Evolutionary conservation across 2,329 filamentous ascomycete species (phyloP), one percentile per base, ranked within the genome.

Genomic region (Fusarium lateritium): DNA sequence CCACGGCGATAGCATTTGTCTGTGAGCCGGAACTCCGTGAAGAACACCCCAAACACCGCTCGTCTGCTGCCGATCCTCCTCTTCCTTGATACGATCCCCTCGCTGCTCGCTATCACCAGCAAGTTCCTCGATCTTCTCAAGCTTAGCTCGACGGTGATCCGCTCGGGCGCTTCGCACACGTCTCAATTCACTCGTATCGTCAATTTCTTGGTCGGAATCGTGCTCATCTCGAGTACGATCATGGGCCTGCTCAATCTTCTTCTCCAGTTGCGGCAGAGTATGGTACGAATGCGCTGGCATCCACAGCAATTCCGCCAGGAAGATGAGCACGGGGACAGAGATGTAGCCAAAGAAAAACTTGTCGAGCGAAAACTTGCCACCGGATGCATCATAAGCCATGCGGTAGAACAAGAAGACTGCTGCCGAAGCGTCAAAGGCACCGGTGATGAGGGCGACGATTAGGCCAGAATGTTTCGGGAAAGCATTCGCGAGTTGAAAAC

Each of bases 371-470:
- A 83, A 76, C 3, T 66, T 42, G 4, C 81, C 80, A 2, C 58
- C 74, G 0, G 85, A 88, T 42, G 82, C 82, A 73, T 92, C 86
- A 76, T 91, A 94, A 13, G 91, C 78, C 55, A 94, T 79, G 28
- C 91, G 88, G 79, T 94, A 94, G 46, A 92, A 79, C 21, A 94
- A 83, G 72, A 94, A 94, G 2, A 94, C 79, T 1, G 92, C 92
- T 60, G 91, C 93, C 1, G 92, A 94, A 2, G 92, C 90, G 76
- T 96, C 93, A 76, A 95, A 96, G 3, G 92, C 91, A 3, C 92
- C 92, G 0, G 92, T 95, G 44, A 96, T 81, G 34, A 93, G 84
- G 5, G 93, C 92, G 10, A 96, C 83, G 57, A 95, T 92, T 8
- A 93, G 81, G 1, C 92, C 92, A 2, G 91, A 92, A 71, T 91